These are phyloP conservation scores for Saccharomyces eubayanus DNA, from an alignment of 805 yeast species.

Conservation along the genomic window DNA sequence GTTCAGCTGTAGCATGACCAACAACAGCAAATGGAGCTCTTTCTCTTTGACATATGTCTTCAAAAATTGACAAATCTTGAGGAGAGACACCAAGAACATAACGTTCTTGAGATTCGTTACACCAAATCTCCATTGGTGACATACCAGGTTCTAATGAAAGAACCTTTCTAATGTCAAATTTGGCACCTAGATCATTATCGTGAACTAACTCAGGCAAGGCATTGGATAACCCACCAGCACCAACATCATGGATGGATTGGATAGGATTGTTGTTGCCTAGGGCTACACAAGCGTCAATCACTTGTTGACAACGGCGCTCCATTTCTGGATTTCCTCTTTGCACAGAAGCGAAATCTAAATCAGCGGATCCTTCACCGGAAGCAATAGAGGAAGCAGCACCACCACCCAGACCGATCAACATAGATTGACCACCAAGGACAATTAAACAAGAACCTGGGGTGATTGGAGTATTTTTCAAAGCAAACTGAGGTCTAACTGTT, in stretches of 20 bases:
- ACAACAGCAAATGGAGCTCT: conserved; percentile 95
- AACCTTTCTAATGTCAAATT: conserved; percentile 82
- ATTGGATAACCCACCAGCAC: conserved; percentile 97
- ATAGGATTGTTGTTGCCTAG: conserved; percentile 72
- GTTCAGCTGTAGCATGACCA: conserved; percentile 85
- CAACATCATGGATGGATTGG: conserved; percentile 95
- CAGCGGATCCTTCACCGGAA: conserved; percentile 95
- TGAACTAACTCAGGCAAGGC: conserved; percentile 97
- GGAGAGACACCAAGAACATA: conserved; percentile 89
- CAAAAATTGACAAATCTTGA: conserved; percentile 61
- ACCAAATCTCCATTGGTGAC: conserved; percentile 99
- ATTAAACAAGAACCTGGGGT: conserved; percentile 88
- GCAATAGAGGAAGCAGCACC: conserved; percentile 98
- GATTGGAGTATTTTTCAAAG: conserved; percentile 77
- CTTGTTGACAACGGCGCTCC: conserved; percentile 98
- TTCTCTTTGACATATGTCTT: conserved; percentile 82
- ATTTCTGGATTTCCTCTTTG: conserved; percentile 99
- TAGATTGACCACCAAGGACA: conserved; percentile 94
- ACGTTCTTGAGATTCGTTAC: conserved; percentile 98
- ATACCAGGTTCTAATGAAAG: conserved; percentile 90
- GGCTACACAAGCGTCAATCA: conserved; percentile 87
- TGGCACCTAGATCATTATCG: conserved; percentile 93
- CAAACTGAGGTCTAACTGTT: conserved; percentile 85
- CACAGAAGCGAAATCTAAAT: conserved; percentile 94
- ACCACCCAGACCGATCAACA: conserved; percentile 98